These are phyloP conservation scores for Gracilaria gracilis DNA, from an alignment of 23 red algal genomes.

Conservation along the genomic window DNA sequence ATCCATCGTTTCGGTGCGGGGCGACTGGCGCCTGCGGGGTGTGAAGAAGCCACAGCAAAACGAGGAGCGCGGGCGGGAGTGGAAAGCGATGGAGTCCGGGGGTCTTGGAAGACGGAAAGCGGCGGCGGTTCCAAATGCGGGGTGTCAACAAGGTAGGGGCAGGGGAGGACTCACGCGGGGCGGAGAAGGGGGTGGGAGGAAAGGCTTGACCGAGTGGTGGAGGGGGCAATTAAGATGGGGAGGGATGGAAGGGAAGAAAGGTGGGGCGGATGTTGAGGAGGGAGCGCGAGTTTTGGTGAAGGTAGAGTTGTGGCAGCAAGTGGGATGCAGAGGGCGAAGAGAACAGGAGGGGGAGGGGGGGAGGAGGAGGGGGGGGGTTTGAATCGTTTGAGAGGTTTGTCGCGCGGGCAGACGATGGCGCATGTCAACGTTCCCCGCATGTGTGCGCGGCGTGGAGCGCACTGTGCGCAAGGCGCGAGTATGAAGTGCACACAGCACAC, in stretches of 20 bases:
- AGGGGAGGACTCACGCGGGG: background rate
- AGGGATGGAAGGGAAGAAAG: background rate
- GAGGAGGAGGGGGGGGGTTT: background rate
- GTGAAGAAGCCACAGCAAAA: slow-evolving; percentile 26
- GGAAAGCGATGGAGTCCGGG: background rate
- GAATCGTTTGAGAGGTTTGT: background rate
- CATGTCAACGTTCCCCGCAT: slow-evolving; percentile 37
- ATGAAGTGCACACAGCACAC: background rate
- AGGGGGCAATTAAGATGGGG: background rate
- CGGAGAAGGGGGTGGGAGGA: background rate
- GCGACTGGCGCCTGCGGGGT: slow-evolving; percentile 31
- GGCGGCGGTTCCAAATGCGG: background rate
- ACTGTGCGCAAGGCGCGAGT: background rate
- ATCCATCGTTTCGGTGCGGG: slow-evolving; percentile 58
- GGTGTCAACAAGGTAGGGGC: background rate
- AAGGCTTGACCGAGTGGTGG: background rate
- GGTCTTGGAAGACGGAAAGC: background rate
- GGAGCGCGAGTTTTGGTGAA: background rate
- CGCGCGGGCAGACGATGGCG: slow-evolving; percentile 11
- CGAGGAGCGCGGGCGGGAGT: slow-evolving; percentile 2
- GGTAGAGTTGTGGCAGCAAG: slow-evolving; percentile 12
- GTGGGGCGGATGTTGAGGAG: background rate
- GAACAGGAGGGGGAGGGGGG: background rate
- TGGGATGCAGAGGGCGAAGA: background rate
- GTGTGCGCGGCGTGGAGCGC: slow-evolving; percentile 14